Conservation (phyloP, 805 yeast genomes). For the Wickerhamomyces bisporus region DNA sequence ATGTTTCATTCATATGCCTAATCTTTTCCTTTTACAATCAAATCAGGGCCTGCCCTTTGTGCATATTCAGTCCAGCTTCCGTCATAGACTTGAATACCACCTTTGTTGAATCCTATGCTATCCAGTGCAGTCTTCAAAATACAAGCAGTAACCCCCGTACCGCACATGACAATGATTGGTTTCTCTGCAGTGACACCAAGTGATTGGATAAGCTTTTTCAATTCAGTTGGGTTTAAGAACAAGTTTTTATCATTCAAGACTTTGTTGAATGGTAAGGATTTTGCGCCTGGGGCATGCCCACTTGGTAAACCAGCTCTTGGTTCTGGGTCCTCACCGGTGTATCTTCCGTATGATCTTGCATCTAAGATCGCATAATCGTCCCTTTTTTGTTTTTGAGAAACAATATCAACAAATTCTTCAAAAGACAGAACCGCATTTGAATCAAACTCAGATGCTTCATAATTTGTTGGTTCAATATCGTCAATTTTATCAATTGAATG, state of each 20-base stretch:
- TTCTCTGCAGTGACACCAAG: conserved; percentile 36
- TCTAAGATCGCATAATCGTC: conserved; percentile 57
- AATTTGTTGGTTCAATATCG: conserved; percentile 21
- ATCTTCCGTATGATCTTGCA: conserved; percentile 75
- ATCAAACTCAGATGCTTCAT: conserved; percentile 33
- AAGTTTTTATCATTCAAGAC: conserved; percentile 45
- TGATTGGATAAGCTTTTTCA: conserved; percentile 42
- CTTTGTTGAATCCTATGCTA: conserved; percentile 39
- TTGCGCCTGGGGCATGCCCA: conserved; percentile 85
- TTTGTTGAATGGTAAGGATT: conserved; percentile 67
- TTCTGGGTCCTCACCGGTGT: conserved; percentile 77
- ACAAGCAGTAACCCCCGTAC: conserved; percentile 95
- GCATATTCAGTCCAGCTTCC: conserved; percentile 94
- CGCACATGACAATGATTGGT: conserved; percentile 85
- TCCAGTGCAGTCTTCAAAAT: conserved; percentile 74
- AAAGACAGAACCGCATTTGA: conserved; percentile 53
- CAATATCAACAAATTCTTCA: conserved; percentile 61
- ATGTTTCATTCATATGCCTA: too few relatives aligned
- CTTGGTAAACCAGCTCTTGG: conserved; percentile 84
- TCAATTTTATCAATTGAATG: conserved; percentile 12
- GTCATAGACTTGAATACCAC: conserved; percentile 61
- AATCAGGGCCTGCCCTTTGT: conserved; percentile 55
- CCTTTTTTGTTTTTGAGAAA: conserved; percentile 40
- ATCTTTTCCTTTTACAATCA: conserved; percentile 38
- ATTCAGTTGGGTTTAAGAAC: conserved; percentile 42